A percentile compares a stretch with the other conserved stretches of the same genome.
phyloP scores from a whole-genome alignment of 805 yeast genomes.

The Millerozyma miso region DNA sequence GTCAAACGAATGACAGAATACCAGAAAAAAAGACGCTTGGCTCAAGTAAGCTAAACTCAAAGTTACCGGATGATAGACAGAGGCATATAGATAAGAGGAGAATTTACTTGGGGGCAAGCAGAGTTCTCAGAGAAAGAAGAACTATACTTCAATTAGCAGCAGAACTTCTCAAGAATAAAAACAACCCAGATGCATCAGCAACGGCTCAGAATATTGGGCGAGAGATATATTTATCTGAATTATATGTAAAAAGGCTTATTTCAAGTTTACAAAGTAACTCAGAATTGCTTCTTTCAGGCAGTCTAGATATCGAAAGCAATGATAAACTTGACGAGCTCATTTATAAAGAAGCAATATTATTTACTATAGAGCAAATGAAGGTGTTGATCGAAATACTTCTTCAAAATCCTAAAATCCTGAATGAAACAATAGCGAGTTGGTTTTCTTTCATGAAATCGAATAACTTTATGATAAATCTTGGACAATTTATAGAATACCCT shows the following conservation, averaged over 20 bases:
- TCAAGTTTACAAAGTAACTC: slow-evolving; percentile 11
- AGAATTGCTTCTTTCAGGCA: slow-evolving; percentile 7
- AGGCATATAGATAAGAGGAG: slow-evolving; percentile 24
- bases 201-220: slow-evolving; percentile 35
- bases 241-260: slow-evolving; percentile 20
- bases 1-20: slow-evolving; percentile 34
- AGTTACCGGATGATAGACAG: slow-evolving; percentile 34
- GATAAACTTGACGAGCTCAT: slow-evolving; percentile 16
- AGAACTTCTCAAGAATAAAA: slow-evolving; percentile 44
- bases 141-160: slow-evolving; percentile 40
- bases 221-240: slow-evolving; percentile 31
- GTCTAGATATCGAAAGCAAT: slow-evolving; percentile 11
- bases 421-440: slow-evolving; percentile 46
- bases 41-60: slow-evolving; percentile 22
- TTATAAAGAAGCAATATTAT: slow-evolving; percentile 28
- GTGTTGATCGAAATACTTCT: slow-evolving; percentile 37
- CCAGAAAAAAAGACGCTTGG: slow-evolving; percentile 27
- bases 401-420: slow-evolving; percentile 30
- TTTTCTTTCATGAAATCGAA: slow-evolving; percentile 44
- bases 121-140: slow-evolving; percentile 50
- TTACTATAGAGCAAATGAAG: slow-evolving; percentile 31
- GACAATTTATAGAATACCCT: slow-evolving; percentile 20
- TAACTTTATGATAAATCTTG: slow-evolving; percentile 21
- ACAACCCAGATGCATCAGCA: slow-evolving; percentile 23
- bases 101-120: slow-evolving; percentile 29